Conservation (phyloP, 139 green algal genomes). For the Coccomyxa sp. region DNA sequence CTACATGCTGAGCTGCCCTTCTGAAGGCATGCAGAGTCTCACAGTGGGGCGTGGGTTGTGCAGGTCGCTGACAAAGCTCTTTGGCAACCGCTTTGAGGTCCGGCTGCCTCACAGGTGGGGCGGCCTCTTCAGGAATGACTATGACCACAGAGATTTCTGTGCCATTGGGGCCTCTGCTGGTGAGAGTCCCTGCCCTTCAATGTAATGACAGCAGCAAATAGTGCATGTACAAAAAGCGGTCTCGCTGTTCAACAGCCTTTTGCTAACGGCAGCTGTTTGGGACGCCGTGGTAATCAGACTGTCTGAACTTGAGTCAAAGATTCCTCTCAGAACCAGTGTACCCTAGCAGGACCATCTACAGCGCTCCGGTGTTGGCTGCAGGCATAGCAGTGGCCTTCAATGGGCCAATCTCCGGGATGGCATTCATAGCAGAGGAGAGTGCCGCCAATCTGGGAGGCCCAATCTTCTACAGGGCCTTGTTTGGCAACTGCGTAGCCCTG, state of each 20-base stretch:
- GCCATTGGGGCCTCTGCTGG: background rate
- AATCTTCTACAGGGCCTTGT: background rate
- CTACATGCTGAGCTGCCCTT: too few relatives aligned
- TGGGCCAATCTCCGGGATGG: background rate
- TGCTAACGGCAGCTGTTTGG: background rate
- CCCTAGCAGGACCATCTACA: background rate
- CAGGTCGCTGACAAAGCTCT: background rate
- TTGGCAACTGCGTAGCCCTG: background rate
- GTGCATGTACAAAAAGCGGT: background rate
- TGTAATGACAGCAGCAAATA: too few relatives aligned
- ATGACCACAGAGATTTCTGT: background rate
- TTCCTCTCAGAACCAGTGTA: too few relatives aligned
- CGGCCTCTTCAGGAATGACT: background rate
- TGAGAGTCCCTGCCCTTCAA: background rate
- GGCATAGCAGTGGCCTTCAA: background rate
- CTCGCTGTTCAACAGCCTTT: background rate
- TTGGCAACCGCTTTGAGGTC: background rate
- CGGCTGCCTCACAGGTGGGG: background rate
- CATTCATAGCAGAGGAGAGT: constrained; percentile 1
- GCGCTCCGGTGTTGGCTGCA: background rate
- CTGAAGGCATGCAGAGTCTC: too few relatives aligned
- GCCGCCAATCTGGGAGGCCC: background rate
- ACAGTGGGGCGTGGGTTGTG: background rate
- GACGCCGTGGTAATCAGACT: too few relatives aligned
- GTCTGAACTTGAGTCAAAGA: background rate